phyloP scores from a whole-genome alignment of 805 yeast genomes.

The Spathaspora hagerdaliae region DNA sequence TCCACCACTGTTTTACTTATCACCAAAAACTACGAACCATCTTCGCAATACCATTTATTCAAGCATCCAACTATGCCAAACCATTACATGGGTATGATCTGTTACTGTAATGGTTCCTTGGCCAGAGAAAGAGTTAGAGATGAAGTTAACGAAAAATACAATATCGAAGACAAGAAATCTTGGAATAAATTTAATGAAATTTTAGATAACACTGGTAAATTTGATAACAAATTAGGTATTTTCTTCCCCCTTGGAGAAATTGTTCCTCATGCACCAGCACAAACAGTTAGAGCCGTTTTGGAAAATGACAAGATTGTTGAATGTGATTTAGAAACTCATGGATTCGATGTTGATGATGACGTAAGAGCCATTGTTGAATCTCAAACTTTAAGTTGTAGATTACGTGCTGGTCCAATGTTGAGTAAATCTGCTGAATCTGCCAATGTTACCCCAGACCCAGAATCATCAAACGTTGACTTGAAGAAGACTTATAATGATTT shows the following conservation, averaged over 20 bases:
- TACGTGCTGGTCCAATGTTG: conserved; percentile 75
- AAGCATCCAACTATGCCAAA: conserved; percentile 77
- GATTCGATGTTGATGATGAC: conserved; percentile 57
- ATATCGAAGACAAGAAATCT: conserved; percentile 25
- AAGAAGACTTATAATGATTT: conserved; percentile 22
- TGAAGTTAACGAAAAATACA: conserved; percentile 46
- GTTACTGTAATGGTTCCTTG: conserved; percentile 86
- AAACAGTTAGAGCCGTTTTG: conserved; percentile 50
- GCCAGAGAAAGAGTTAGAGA: conserved; percentile 80
- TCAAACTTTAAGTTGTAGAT: conserved; percentile 80
- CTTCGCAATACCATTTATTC: conserved; percentile 80
- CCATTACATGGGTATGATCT: conserved; percentile 91
- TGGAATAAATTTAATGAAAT: conserved; percentile 64
- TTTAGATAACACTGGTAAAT: conserved; percentile 33
- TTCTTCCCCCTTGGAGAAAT: conserved; percentile 91
- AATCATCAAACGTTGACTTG: conserved; percentile 8
- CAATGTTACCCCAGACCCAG: conserved; percentile 11
- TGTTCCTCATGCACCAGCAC: conserved; percentile 74
- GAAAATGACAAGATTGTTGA: conserved; percentile 22
- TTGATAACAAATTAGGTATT: conserved; percentile 57
- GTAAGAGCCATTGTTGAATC: conserved; percentile 78
- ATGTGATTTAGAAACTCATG: conserved; percentile 13
- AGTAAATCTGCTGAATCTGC: conserved; percentile 22
- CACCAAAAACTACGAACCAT: conserved; percentile 73
- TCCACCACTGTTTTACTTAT: conserved; percentile 85